Evolutionary conservation across 2,329 filamentous ascomycete genomes (phyloP).

Genomic region (Trichoderma arundinaceum): DNA sequence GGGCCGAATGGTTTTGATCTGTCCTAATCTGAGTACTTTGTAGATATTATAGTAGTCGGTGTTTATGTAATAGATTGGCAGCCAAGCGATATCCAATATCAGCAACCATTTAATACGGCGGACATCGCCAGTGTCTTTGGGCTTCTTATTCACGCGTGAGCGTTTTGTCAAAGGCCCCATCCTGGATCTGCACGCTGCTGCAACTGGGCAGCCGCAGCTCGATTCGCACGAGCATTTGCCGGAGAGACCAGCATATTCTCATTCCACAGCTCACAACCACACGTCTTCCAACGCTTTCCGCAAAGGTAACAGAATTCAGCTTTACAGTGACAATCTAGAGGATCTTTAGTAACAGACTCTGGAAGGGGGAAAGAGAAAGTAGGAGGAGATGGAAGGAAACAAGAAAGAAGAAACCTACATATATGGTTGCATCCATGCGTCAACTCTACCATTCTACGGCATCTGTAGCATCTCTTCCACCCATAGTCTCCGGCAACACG

Average conservation of each 20-base stretch:
- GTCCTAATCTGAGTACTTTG: no score
- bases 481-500: constrained; percentile 64
- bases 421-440: constrained; percentile 88
- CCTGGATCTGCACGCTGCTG: background rate
- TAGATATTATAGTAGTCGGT: background rate
- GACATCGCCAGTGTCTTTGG: background rate
- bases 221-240: background rate
- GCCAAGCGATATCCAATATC: background rate
- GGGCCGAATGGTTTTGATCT: background rate
- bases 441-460: constrained; percentile 74
- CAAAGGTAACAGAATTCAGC: constrained; percentile 90
- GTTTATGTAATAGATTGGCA: background rate
- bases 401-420: constrained; percentile 66
- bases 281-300: constrained; percentile 79
- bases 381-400: background rate
- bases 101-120: background rate
- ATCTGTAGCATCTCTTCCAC: constrained; percentile 78
- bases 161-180: background rate
- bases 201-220: background rate
- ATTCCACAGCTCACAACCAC: constrained; percentile 60
- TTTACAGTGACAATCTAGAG: constrained; percentile 66
- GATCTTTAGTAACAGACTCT: constrained; percentile 36
- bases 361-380: background rate
- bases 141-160: no score
- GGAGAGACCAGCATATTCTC: constrained; percentile 12